Evolutionary conservation across 306 rosid genomes (phyloP), one percentile per base, ranked within the genome.

Genomic region (Trifolium fragiferum): DNA sequence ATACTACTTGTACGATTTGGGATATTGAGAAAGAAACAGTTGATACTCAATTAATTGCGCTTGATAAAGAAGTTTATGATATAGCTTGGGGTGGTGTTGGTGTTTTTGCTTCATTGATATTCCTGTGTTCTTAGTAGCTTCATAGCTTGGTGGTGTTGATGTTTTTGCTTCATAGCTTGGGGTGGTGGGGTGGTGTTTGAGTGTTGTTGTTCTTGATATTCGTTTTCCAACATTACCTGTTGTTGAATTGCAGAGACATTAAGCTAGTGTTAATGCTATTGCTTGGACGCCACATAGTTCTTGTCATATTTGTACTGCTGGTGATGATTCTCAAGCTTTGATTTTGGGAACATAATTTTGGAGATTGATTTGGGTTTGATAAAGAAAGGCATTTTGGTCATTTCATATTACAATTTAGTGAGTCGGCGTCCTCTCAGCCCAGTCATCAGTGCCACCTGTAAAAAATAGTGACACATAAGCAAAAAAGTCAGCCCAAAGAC

Each of bases 21-120:
- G 99, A 94, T 69, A 89, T 94, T 44, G 99, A 94, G 84, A 85
- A 90, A 15, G 99, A 94, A 83, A 87, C 96, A 0, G 99, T 94
- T 5, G 99, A 94, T 38, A 94, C 99, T 0, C 99, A 94, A 70
- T 82, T 94, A 2, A 92, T 94, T 14, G 99, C 99, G 0, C 99
- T 92, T 54, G 97, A 94, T 32, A 94, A 90, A 77, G 99, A 94
- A 86, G 99, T 94, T 4, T 92, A 90, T 76, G 99, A 94, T 64
- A 94, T 94, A 35, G 96, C 99, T 0, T 94, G 99, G 99, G 99
- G 99, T 3, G 99, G 99, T 7, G 96, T 94, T 2, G 97, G 99
- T 0, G 99, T 94, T 12, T 92, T 94, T 66, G 97, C 99, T 41
- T 94, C 99, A n/a, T n/a, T n/a, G n/a, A n/a, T n/a, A n/a, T n/a